Evolutionary conservation across 2,329 filamentous ascomycete species (phyloP).

Genomic region (Coniochaeta sp.): DNA sequence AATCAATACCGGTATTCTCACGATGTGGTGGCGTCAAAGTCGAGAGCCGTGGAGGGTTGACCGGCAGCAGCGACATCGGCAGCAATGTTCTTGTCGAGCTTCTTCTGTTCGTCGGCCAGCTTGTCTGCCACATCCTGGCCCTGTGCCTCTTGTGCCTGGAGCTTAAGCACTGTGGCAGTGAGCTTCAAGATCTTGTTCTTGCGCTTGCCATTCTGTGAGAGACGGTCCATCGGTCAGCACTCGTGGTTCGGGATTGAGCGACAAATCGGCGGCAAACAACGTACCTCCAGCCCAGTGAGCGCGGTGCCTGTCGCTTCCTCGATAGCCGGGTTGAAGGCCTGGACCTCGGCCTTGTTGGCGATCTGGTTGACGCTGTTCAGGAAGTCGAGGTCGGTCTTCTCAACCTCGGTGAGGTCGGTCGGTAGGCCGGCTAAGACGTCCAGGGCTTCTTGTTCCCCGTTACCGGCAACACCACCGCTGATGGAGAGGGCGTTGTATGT

Average conservation of each 20-base stretch:
- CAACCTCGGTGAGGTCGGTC: slow-evolving; percentile 30
- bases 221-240: background rate
- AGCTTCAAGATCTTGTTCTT: slow-evolving; percentile 46
- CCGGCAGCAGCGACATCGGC: slow-evolving; percentile 31
- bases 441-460: slow-evolving; percentile 23
- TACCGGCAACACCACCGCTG: slow-evolving; percentile 25
- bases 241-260: slow-evolving; percentile 11
- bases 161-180: slow-evolving; percentile 33
- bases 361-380: slow-evolving; percentile 34
- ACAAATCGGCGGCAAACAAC: background rate
- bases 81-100: slow-evolving; percentile 37
- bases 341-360: slow-evolving; percentile 36
- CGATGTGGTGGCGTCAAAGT: slow-evolving; percentile 21
- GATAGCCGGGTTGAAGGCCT: slow-evolving; percentile 39
- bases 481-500: slow-evolving; percentile 30
- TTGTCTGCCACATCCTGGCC: slow-evolving; percentile 29
- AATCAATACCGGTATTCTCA: too few relatives aligned
- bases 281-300: slow-evolving; percentile 26
- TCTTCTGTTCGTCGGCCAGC: slow-evolving; percentile 32
- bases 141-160: slow-evolving; percentile 36
- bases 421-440: slow-evolving; percentile 20
- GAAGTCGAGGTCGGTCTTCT: slow-evolving; percentile 29
- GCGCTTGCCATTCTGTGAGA: slow-evolving; percentile 31
- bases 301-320: slow-evolving; percentile 27
- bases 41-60: slow-evolving; percentile 25